Base-by-base conservation (phyloP, 2,329 filamentous ascomycete genomes). In the Helminthosporium solani region DNA sequence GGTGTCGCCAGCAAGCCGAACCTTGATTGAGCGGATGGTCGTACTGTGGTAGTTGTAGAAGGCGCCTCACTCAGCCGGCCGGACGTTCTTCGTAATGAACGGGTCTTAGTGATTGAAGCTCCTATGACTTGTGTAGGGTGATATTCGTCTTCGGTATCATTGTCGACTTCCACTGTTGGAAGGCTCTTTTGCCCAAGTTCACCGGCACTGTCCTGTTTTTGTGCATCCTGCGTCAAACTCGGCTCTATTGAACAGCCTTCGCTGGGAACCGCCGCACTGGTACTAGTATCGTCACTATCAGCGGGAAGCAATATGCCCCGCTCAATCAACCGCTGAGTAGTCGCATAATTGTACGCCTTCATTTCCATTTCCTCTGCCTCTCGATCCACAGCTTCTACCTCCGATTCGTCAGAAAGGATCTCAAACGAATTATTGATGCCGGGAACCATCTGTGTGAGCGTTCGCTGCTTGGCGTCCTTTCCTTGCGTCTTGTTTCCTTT, bases 401-500 rank as follows among this genome's bases (percentile, higher is more conserved):
- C 49, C 9, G 48, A 7, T 11, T 64, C 56, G 4, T 58, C 57
- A 30, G 61, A 56, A 1, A 59, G 60, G 28, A 39, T 14, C 33
- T 49, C 35, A 37, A 59, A 31, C 5, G 56, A 16, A 2, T 52
- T 38, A 7, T 42, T 53, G 47, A 66, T 53, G 1, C 60, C 54
- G 15, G 60, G 62, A 15, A 69, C 50, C 64, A 69, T 69, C 33
- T 69, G 66, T 8, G 66, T 69, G 42, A 69, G 51, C 1, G 66
- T 69, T 12, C 54, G 56, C 40, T 69, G 66, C 39, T 58, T 53
- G 16, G 40, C 39, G 41, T 61, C 58, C 15, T 53, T 56, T 15
- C 31, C 47, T 15, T 34, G 46, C n/a, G 41, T 46, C 19, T 44
- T 47, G 27, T 30, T 49, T 2, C 23, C 41, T 19, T 49, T 53